Evolutionary conservation across 2,329 filamentous ascomycete species (phyloP), one percentile per base, ranked within the genome.

Genomic region (Microcera coccophila): DNA sequence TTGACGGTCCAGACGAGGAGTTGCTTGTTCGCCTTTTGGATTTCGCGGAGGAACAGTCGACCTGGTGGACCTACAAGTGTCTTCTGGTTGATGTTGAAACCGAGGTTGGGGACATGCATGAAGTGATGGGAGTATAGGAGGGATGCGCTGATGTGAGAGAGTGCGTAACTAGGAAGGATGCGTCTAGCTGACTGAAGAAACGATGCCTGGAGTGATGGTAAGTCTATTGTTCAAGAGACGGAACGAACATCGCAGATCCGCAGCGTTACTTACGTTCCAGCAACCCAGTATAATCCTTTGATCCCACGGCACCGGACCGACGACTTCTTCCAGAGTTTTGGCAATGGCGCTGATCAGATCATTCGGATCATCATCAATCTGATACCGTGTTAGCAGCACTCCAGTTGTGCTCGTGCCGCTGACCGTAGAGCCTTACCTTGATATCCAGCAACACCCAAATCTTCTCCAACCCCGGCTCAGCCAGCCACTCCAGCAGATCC

Each of bases 1-100:
- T 97, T 95, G 38, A 95, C 86, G 0, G 90, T 96, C 91, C 91
- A 97, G 1, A 81, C 77, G 55, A 85, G 83, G 4, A 96, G 70
- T 4, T 77, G 75, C 17, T 85, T 75, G 47, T 75, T 51, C 18
- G 47, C 42, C 17, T 45, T 44, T 10, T 51, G 74, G 19, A 80
- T 78, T 41, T 83, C 76, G 11, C 72, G 70, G 14, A 90, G 65
- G 67, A 96, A 93, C 10, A 70, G 67, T 9, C 64, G 61, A 7
- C 90, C 90, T 26, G 79, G 69, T 0, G 82, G 82, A 1, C 84
- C 81, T 44, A 88, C 76, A 38, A 95, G 74, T 16, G 80, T 68
- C 43, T 75, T 73, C 48, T 86, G 81, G 36, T 86, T 68, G 63
- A 95, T 77, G 70, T 90, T 95, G 73, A 94, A 90, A 44, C 81